Base-by-base conservation (phyloP, 2,329 filamentous ascomycete species). In the Ophiocordyceps camponoti-saundersi region DNA sequence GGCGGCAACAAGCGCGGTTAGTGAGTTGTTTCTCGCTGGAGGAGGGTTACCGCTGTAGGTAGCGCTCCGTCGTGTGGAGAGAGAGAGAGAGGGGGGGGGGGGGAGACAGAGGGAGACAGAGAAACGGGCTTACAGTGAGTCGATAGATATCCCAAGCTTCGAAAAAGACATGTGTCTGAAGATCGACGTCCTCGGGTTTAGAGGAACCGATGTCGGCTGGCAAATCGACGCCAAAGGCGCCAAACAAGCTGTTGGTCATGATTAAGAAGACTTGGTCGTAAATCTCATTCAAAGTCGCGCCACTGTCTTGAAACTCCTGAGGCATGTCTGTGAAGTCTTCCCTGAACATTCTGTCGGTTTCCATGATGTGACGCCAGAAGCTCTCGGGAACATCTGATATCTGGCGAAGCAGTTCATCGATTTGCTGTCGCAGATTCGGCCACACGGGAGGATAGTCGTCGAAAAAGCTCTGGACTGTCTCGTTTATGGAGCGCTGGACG, bases 241-340 rank as follows among this genome's bases (percentile, higher is more conserved):
- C 51, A 0, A 57, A 47, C 3, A 64, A 54, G 0, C 44, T 44
- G 0, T 55, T 54, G 7, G 8, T 26, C 23, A 64, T 52, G 43
- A 61, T 62, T 3, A 46, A 39, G 1, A 64, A 22, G 1, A 60
- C 57, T 13, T 48, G 34, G 1, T 56, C 46, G 5, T 60, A 51
- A 0, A 55, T 52, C 1, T 48, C 40, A 32, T 42, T 46, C 0
- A 54, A 57, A 2, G 49, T 46, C 1, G 46, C 18, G 32, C 59
- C 55, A 36, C 57, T 56, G 0, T 59, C 55, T 1, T 57, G 55
- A 41, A 57, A 26, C 8, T 26, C 23, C 23, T 4, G 5, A 26
- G 23, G 23, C 23, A 4, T 5, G 5, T 26, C 23, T 8, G 23
- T 26, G 23, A 8, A 8, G 8, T 26, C 23, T 4, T 4, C 4